phyloP scores from a whole-genome alignment of 805 yeast species.

The Teunomyces pallodes region DNA sequence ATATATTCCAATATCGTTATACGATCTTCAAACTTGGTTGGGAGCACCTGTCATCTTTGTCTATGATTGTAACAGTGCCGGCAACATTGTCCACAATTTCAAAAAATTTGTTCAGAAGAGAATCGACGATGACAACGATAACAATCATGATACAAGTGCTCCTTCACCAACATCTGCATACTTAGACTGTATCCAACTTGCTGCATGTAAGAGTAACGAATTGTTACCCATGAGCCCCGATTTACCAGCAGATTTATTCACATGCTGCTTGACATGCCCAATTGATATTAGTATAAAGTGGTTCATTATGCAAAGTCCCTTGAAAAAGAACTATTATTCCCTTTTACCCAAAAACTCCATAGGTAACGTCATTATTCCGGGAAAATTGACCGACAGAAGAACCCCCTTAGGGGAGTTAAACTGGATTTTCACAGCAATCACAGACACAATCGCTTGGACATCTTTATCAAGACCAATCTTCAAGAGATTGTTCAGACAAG shows the following conservation, averaged over 20 bases:
- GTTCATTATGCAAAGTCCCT: constrained; percentile 82
- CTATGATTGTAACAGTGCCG: constrained; percentile 93
- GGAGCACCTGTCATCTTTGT: constrained; percentile 97
- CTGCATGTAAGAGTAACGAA: constrained; percentile 88
- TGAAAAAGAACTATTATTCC: constrained; percentile 49
- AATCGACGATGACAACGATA: constrained; percentile 78
- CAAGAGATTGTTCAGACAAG: constrained; percentile 89
- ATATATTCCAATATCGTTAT: constrained; percentile 93
- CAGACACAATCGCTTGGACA: constrained; percentile 98
- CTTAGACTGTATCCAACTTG: constrained; percentile 86
- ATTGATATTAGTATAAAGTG: constrained; percentile 90
- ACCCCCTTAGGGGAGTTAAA: constrained; percentile 95
- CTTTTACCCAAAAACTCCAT: constrained; percentile 46
- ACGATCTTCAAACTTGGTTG: constrained; percentile 93
- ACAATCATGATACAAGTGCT: constrained; percentile 47
- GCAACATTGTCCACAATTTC: constrained; percentile 86
- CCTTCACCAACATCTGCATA: constrained; percentile 68
- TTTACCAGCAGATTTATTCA: constrained; percentile 91
- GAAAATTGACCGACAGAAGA: constrained; percentile 85
- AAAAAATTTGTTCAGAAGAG: constrained; percentile 87
- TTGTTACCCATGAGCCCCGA: constrained; percentile 89
- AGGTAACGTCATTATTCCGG: constrained; percentile 75
- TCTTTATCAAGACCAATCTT: constrained; percentile 82
- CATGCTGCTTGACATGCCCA: constrained; percentile 93
- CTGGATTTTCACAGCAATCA: constrained; percentile 97